Conservation (phyloP, 176 grass and related monocot species). For the Eragrostis curvula region DNA sequence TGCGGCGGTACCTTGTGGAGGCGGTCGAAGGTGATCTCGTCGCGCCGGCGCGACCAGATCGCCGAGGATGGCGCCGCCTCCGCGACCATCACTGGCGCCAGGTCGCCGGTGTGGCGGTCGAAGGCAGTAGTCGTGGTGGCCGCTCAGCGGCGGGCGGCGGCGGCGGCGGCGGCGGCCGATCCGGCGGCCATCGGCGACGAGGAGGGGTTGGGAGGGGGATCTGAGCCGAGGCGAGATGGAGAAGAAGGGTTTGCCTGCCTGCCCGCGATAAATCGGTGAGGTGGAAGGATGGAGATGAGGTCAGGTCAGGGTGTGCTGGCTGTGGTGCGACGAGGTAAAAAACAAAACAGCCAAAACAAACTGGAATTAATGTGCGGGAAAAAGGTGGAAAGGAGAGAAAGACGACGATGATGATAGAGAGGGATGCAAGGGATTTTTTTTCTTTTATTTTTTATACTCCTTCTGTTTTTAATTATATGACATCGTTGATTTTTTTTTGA, state of each 20-base stretch:
- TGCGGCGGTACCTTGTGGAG: constrained; percentile 67
- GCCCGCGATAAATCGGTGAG: neutral
- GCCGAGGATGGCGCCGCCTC: constrained; percentile 35
- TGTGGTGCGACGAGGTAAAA: neutral
- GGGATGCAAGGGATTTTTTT: neutral
- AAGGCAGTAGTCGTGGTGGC: neutral
- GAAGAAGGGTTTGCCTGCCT: constrained; percentile 4
- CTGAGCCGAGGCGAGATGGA: neutral
- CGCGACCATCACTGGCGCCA: constrained; percentile 27
- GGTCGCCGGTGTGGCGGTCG: neutral
- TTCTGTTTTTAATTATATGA: no score
- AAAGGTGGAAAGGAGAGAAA: neutral
- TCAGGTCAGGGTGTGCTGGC: neutral
- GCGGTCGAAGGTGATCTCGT: constrained; percentile 87
- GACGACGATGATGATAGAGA: neutral
- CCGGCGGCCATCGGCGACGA: constrained; percentile 16
- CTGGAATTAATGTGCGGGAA: neutral
- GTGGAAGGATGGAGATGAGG: constrained; percentile 12
- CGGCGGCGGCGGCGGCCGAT: neutral
- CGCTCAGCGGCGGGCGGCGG: constrained; percentile 20
- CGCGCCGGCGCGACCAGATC: constrained; percentile 83
- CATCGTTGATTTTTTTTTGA: no score
- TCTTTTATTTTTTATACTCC: no score
- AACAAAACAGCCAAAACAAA: neutral
- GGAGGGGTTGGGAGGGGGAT: neutral